Percentiles rank a stretch among this genome's conserved stretches.
Evolutionary conservation across 2,329 filamentous ascomycete species (phyloP).

Genomic region (Penicillium vulpinum): DNA sequence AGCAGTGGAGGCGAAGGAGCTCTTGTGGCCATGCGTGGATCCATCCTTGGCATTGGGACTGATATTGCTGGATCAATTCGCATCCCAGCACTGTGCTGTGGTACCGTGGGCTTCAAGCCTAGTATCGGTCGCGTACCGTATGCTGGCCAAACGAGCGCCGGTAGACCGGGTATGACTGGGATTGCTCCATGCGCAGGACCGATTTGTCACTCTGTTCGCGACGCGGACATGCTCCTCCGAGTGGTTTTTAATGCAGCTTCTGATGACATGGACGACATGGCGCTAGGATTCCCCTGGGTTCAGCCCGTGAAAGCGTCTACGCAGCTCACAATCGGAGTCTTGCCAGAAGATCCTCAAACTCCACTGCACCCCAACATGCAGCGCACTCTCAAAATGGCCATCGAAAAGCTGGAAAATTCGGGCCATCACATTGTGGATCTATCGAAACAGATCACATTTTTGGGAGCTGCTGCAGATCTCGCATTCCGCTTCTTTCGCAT

Average conservation of each 20-base stretch:
- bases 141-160: slow-evolving; percentile 22
- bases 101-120: slow-evolving; percentile 36
- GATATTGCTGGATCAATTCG: slow-evolving; percentile 39
- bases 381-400: background rate
- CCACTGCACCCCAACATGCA: background rate
- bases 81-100: slow-evolving; percentile 34
- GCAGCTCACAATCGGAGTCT: background rate
- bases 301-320: background rate
- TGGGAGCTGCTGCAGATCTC: background rate
- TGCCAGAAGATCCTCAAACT: background rate
- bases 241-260: background rate
- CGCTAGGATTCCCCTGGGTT: background rate
- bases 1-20: slow-evolving; percentile 34
- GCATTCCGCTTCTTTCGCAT: background rate
- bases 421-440: background rate
- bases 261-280: background rate
- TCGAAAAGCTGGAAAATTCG: background rate
- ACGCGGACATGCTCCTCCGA: slow-evolving; percentile 6
- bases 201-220: slow-evolving; percentile 13
- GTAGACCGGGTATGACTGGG: slow-evolving; percentile 18
- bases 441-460: background rate
- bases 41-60: slow-evolving; percentile 32
- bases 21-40: slow-evolving; percentile 34
- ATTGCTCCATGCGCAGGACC: slow-evolving; percentile 16
- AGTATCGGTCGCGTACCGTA: slow-evolving; percentile 29